Base-by-base conservation (phyloP, 768 basidiomycete species). In the Auriscalpium orientale region DNA sequence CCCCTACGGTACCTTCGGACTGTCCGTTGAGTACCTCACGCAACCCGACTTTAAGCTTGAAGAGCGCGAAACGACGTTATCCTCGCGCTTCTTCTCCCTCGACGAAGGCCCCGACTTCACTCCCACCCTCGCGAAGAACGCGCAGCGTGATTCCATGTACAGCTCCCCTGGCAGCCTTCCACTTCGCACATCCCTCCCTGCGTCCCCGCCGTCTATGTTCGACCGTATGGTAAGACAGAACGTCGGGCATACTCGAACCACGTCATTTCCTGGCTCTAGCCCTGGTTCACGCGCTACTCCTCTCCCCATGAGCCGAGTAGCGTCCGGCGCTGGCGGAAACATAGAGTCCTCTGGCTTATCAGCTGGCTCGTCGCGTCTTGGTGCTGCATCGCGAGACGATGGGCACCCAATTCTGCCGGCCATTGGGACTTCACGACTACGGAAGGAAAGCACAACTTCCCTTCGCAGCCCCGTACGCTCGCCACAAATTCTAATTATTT, bases 31-130 rank as follows among this genome's bases (percentile, higher is more conserved):
- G 28, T 91, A 88, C 69, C 80, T 91, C 48, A 73, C 79, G 12
- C 71, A 78, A 1, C 87, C 89, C 4, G 73, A 79, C 63, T 91
- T 91, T 73, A 77, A 82, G 58, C 71, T 91, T 34, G 87, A 90
- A 68, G 85, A 89, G 60, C 76, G 85, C 35, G 90, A 92, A 69
- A 84, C 85, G 1, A 71, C 90, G 1, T 73, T 91, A 5, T 89
- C 87, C 3, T 85, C 84, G 4, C 75, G 82, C 13, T 88, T 92
- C 64, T 74, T 87, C 22, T 84, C 84, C 1, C 74, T 82, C 54
- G 85, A 88, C 62, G 79, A 82, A 62, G 83, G 79, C 16, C 74
- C 74, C 2, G 79, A 79, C 34, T 91, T 90, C 65, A 80, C 85
- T 0, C 89, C 88, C 0, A 91, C 89, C 0, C 73, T 90, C 11